phyloP scores from a whole-genome alignment of 2,329 filamentous ascomycete species.

The Diaporthe aspalathi region DNA sequence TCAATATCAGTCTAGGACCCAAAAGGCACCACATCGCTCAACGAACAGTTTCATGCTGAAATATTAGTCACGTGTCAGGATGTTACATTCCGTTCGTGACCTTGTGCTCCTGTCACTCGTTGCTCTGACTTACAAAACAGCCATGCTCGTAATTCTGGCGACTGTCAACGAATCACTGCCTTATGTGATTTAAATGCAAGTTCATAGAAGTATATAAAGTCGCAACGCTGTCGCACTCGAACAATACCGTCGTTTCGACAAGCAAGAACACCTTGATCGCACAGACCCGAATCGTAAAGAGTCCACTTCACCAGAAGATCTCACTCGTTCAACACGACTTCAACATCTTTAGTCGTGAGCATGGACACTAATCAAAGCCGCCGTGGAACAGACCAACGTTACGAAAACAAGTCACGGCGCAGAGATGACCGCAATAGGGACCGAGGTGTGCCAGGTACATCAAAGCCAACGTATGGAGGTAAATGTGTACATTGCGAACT shows the following conservation, averaged over 20 bases:
- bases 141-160: too few species aligned
- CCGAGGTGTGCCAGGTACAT: background rate
- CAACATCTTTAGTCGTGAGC: background rate
- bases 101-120: background rate
- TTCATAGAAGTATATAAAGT: background rate
- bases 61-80: background rate
- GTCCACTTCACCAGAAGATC: background rate
- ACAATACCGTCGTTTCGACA: background rate
- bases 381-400: rapidly evolving
- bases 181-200: background rate
- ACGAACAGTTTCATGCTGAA: background rate
- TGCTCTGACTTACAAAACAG: background rate
- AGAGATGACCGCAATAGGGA: too few species aligned
- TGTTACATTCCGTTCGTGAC: background rate
- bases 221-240: too few species aligned
- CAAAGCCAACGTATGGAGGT: background rate
- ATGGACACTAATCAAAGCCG: background rate
- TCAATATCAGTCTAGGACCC: background rate
- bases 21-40: background rate
- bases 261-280: background rate
- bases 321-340: background rate
- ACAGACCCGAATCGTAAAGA: background rate
- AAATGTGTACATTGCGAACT: background rate
- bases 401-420: too few species aligned
- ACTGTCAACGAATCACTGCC: background rate